A percentile compares a stretch with the other conserved stretches of the same genome.
Conservation (phyloP, 345 rosid genomes). For the Citropsis articulata region DNA sequence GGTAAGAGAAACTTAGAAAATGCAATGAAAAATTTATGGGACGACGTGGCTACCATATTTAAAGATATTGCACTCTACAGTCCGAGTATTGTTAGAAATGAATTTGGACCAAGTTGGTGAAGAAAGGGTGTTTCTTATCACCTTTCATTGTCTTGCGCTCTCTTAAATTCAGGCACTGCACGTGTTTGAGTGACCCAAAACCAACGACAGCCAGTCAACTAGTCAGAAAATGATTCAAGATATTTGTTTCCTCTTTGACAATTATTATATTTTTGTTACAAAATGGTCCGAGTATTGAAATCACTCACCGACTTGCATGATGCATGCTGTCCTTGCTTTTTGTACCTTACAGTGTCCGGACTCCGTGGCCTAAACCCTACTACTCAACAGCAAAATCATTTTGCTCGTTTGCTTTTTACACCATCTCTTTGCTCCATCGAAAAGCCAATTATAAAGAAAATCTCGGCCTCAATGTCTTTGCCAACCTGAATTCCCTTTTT, state of each 20-base stretch:
- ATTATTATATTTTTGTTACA: not conserved
- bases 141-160: not conserved
- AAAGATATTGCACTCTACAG: too few relatives aligned
- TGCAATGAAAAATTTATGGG: too few relatives aligned
- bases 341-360: conserved; percentile 26
- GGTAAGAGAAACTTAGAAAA: too few relatives aligned
- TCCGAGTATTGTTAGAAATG: not conserved
- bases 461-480: not conserved
- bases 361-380: conserved; percentile 8
- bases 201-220: not conserved
- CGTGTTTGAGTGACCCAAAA: not conserved
- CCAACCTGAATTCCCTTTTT: not conserved
- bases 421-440: conserved; percentile 19
- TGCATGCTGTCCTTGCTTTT: not conserved
- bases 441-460: conserved; percentile 15
- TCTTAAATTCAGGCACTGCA: not conserved
- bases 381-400: not conserved
- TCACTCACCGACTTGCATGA: not conserved
- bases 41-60: too few relatives aligned
- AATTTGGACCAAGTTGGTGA: not conserved
- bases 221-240: not conserved
- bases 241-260: not conserved
- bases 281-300: conserved; percentile 8
- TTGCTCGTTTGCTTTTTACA: not conserved
- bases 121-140: not conserved